Evolutionary conservation across 768 basidiomycete species (phyloP).

Genomic region (Rhodotorula taiwanensis): DNA sequence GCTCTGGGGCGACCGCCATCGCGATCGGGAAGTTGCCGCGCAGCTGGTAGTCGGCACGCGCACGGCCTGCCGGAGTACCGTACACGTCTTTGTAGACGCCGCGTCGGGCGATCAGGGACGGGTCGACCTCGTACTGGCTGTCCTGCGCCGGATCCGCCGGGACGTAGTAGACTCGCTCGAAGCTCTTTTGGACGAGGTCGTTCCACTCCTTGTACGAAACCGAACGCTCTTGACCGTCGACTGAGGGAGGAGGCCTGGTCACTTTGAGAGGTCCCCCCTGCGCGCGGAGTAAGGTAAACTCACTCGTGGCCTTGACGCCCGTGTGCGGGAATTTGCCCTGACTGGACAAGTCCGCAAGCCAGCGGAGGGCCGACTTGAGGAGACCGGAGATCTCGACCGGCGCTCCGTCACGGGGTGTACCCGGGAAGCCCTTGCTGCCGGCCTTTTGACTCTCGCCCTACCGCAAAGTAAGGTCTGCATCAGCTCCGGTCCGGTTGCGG

Average conservation of each 20-base stretch:
- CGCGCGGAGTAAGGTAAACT: slow-evolving; percentile 44
- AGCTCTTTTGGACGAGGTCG: slow-evolving; percentile 71
- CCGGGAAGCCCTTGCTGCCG: slow-evolving; percentile 90
- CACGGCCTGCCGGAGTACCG: slow-evolving; percentile 74
- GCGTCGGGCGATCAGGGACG: slow-evolving; percentile 69
- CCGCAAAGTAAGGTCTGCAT: slow-evolving; percentile 63
- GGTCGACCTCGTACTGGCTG: slow-evolving; percentile 59
- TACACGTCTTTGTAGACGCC: slow-evolving; percentile 99
- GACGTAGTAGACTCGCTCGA: slow-evolving; percentile 86
- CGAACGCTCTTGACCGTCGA: slow-evolving; percentile 59
- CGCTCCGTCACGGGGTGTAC: slow-evolving; percentile 90
- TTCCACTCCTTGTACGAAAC: slow-evolving; percentile 89
- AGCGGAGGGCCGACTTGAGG: slow-evolving; percentile 82
- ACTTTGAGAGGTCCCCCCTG: not conserved
- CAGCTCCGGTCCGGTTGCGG: too few relatives aligned
- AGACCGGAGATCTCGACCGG: slow-evolving; percentile 93
- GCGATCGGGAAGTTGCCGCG: slow-evolving; percentile 59
- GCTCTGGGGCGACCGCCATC: slow-evolving; percentile 92
- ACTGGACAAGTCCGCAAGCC: slow-evolving; percentile 65
- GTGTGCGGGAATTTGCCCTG: slow-evolving; percentile 76
- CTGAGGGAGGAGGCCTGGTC: slow-evolving; percentile 46
- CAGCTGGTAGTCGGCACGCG: slow-evolving; percentile 79
- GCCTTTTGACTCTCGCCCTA: slow-evolving; percentile 77
- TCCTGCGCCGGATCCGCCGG: slow-evolving; percentile 72
- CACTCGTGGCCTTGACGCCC: slow-evolving; percentile 74